Evolutionary conservation across 2,329 filamentous ascomycete genomes (phyloP).

Genomic region (Sclerotiophoma versabilis): DNA sequence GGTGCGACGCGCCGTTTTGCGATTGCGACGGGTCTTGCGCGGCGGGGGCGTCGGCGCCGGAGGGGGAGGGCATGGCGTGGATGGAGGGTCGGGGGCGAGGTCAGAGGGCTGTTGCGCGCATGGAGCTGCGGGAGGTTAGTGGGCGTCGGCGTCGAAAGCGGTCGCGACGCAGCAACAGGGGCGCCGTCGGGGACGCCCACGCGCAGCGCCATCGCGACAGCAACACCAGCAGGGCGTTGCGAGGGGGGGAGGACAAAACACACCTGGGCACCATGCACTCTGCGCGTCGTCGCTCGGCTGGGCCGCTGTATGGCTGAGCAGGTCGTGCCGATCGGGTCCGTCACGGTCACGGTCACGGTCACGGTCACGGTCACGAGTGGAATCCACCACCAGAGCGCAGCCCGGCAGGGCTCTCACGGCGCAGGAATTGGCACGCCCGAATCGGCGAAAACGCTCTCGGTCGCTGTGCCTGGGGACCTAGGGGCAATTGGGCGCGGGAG

Average conservation of each 20-base stretch:
- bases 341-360: too few species aligned
- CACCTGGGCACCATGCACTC: constrained; percentile 49
- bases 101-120: constrained; percentile 32
- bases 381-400: constrained; percentile 27
- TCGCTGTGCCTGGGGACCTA: constrained; percentile 32
- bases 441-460: constrained; percentile 26
- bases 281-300: constrained; percentile 50
- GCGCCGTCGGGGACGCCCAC: constrained; percentile 28
- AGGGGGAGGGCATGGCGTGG: constrained; percentile 47
- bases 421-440: constrained; percentile 45
- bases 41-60: constrained; percentile 31
- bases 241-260: constrained; percentile 25
- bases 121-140: constrained; percentile 26
- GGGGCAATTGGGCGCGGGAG: constrained; percentile 37
- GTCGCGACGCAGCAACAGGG: constrained; percentile 33
- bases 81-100: constrained; percentile 19
- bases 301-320: constrained; percentile 43
- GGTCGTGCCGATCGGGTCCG: constrained; percentile 47
- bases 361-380: constrained; percentile 13
- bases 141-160: constrained; percentile 35
- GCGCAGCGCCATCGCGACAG: constrained; percentile 26
- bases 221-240: constrained; percentile 17
- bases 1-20: constrained; percentile 40
- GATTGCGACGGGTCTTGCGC: constrained; percentile 32
- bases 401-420: constrained; percentile 38